These are phyloP conservation scores for Wallacemonas sp. DNA, from an alignment of 208 protist genomes.

Conservation along the genomic window DNA sequence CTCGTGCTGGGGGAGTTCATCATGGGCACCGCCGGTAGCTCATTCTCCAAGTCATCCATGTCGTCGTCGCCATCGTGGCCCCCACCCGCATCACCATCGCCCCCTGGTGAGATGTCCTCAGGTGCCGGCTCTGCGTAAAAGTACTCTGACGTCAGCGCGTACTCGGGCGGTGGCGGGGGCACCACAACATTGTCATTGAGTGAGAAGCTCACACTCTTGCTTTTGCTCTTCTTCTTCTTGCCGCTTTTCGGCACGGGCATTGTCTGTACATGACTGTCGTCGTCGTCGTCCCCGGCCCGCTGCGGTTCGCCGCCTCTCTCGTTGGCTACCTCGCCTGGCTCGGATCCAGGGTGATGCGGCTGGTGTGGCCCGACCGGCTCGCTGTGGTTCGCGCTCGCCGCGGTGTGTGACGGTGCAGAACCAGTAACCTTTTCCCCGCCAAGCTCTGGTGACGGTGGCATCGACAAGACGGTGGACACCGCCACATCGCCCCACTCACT, in stretches of 20 bases:
- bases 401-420: no score
- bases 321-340: neutral
- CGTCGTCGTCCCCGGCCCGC: neutral
- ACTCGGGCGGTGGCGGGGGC: neutral
- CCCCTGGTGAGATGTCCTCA: neutral
- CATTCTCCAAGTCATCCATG: no score
- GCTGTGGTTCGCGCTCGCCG: no score
- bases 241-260: neutral
- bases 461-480: no score
- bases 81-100: neutral
- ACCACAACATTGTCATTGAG: slow-evolving; percentile 4
- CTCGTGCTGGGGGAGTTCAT: neutral
- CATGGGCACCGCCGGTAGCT: slow-evolving; percentile 4
- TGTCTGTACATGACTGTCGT: neutral
- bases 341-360: no score
- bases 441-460: no score
- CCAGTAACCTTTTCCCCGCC: no score
- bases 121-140: neutral
- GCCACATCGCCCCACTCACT: neutral
- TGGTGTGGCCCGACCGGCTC: no score
- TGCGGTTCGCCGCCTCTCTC: neutral
- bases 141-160: neutral
- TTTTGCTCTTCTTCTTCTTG: neutral
- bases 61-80: neutral
- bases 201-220: slow-evolving; percentile 7